These are phyloP conservation scores for Lyophyllum semitale DNA, from an alignment of 768 basidiomycete species.

Conservation along the genomic window DNA sequence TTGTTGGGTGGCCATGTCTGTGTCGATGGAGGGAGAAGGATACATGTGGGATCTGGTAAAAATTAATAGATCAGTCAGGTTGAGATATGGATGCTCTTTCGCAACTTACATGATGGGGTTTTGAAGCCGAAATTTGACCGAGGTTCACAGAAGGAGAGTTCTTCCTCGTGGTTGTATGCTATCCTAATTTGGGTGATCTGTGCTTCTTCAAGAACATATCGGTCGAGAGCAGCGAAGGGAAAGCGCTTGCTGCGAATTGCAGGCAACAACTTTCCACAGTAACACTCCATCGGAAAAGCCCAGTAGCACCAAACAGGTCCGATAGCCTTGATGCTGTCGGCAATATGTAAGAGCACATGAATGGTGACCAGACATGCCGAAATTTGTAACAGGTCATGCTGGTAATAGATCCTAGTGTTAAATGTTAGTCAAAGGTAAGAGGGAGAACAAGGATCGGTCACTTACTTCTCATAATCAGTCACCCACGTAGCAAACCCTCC, in stretches of 20 bases:
- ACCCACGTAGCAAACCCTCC: conserved; percentile 31
- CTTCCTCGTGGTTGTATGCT: conserved; percentile 10
- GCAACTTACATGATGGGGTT: too few species aligned
- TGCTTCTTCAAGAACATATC: conserved; percentile 12
- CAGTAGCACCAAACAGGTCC: conserved; percentile 41
- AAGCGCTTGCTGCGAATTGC: conserved; percentile 27
- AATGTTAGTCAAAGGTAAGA: not conserved
- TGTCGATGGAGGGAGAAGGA: conserved; percentile 24
- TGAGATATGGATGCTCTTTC: too few species aligned
- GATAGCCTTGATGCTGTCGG: conserved; percentile 26
- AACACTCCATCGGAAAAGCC: conserved; percentile 42
- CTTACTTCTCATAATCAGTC: conserved; percentile 23
- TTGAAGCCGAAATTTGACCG: too few species aligned
- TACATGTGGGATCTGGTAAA: conserved; percentile 26
- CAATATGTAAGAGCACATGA: conserved; percentile 35
- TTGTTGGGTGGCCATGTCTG: conserved; percentile 4
- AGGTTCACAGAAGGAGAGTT: not conserved
- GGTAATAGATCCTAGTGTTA: conserved; percentile 26
- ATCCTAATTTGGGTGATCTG: conserved; percentile 20
- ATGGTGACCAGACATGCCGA: conserved; percentile 31
- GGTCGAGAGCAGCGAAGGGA: conserved; percentile 17
- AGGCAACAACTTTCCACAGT: conserved; percentile 29
- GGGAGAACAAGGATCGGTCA: not conserved
- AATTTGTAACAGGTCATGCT: conserved; percentile 19
- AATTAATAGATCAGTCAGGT: not conserved